Evolutionary conservation across 2,329 filamentous ascomycete genomes (phyloP).

Genomic region (Sclerotinia minor): DNA sequence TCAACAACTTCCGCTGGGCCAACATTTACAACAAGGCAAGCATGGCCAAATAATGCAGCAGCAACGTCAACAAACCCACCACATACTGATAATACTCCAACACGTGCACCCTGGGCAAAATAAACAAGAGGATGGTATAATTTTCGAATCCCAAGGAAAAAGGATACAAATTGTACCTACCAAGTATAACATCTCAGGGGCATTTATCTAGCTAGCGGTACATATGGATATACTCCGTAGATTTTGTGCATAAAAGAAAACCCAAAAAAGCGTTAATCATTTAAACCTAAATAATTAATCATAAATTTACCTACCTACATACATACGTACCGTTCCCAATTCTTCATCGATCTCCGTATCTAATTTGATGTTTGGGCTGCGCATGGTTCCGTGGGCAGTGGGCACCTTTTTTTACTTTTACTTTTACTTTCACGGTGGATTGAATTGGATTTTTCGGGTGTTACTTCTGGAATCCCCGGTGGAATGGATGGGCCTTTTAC

Average conservation of each 20-base stretch:
- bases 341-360: too few relatives aligned
- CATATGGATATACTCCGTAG: background rate
- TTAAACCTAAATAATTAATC: too few relatives aligned
- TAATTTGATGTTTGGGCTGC: background rate
- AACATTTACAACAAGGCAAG: constrained; percentile 39
- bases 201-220: background rate
- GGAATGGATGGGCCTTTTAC: too few relatives aligned
- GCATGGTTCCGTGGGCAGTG: constrained; percentile 11
- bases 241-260: background rate
- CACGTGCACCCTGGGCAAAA: constrained; percentile 45
- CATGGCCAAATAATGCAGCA: constrained; percentile 25
- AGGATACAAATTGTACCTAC: background rate
- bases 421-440: too few relatives aligned
- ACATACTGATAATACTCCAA: constrained; percentile 33
- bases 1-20: constrained; percentile 33
- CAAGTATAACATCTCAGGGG: background rate
- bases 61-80: background rate
- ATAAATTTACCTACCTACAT: too few relatives aligned
- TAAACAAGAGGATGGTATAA: background rate
- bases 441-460: too few relatives aligned
- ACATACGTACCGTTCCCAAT: background rate
- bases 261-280: background rate
- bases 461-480: too few relatives aligned
- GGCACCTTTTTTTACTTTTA: too few relatives aligned
- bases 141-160: background rate